Percentiles rank a stretch among this genome's conserved stretches.
Conservation (phyloP, 257 asterid genomes). For the Ocimum tenuiflorum region DNA sequence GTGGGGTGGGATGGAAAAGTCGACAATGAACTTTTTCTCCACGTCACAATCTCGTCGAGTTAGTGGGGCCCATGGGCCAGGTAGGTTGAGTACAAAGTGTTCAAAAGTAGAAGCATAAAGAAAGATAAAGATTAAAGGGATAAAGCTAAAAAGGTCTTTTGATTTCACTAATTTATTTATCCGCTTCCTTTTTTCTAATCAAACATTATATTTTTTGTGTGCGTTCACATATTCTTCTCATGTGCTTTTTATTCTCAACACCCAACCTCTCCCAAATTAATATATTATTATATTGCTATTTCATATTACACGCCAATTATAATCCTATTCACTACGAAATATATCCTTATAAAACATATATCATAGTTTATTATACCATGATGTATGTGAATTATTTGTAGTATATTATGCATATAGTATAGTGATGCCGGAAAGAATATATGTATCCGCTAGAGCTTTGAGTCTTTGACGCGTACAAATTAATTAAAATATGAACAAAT, state of each 20-base stretch:
- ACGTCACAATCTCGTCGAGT: constrained; percentile 38
- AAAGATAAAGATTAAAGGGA: constrained; percentile 33
- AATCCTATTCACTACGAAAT: too few relatives aligned
- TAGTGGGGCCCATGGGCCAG: constrained; percentile 29
- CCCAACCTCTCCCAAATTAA: not conserved
- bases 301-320: too few relatives aligned
- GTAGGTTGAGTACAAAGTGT: constrained; percentile 42
- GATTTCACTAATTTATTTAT: constrained; percentile 23
- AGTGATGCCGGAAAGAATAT: too few relatives aligned
- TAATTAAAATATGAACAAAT: not conserved
- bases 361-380: too few relatives aligned
- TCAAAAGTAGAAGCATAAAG: constrained; percentile 49
- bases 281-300: not conserved
- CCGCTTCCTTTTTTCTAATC: not conserved
- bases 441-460: too few relatives aligned
- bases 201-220: not conserved
- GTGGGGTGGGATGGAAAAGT: constrained; percentile 26
- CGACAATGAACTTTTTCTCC: constrained; percentile 62
- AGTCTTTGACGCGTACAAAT: too few relatives aligned
- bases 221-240: constrained; percentile 17
- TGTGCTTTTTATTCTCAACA: constrained; percentile 18
- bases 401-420: too few relatives aligned
- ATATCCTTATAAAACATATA: too few relatives aligned
- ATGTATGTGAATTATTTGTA: too few relatives aligned
- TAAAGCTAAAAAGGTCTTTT: constrained; percentile 24